Base-by-base conservation (phyloP, 345 rosid genomes). In the Crucihimalaya himalaica region DNA sequence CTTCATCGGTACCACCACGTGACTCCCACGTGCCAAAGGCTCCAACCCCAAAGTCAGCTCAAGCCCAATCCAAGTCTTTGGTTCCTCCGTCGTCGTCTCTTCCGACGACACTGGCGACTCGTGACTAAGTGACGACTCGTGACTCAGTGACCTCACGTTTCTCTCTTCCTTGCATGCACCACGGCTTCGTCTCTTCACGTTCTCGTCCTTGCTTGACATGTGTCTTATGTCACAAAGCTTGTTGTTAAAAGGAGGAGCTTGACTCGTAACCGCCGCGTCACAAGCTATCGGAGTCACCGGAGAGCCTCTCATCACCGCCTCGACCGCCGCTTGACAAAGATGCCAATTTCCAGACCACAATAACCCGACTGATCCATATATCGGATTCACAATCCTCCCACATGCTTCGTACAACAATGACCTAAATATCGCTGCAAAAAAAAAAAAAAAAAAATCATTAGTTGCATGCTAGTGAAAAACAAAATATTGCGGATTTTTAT, bases 321-420 rank as follows among this genome's bases (percentile, higher is more conserved):
- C 99, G 0, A 96, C 98, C 5, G 99, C 99, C 2, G 93, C 86
- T 71, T 96, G 97, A 75, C 99, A 96, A 42, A 90, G 96, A 42
- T 86, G 91, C 99, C 99, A 96, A 70, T 87, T 86, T 9, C 98
- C 98, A 0, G 98, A 90, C 94, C 92, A 89, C 57, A 96, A 69
- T 79, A 96, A 72, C 8, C 99, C 99, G 2, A 90, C 97, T 13
- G 99, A 96, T 16, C 99, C 99, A 34, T 89, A 90, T 29, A 96
- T 92, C 40, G 99, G 99, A 82, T 96, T 90, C 77, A 96, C 89
- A 15, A 96, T 89, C 77, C 99, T 80, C 16, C 99, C 99, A 32
- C 99, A 96, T 15, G 99, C 99, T 84, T 96, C 99, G 43, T 92
- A 92, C 34, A 96, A 72, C 87, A 96, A 85, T 3, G 99, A 96